Evolutionary conservation across 257 asterid genomes (phyloP), one percentile per base, ranked within the genome.

Genomic region (Ophiorrhiza pumila): DNA sequence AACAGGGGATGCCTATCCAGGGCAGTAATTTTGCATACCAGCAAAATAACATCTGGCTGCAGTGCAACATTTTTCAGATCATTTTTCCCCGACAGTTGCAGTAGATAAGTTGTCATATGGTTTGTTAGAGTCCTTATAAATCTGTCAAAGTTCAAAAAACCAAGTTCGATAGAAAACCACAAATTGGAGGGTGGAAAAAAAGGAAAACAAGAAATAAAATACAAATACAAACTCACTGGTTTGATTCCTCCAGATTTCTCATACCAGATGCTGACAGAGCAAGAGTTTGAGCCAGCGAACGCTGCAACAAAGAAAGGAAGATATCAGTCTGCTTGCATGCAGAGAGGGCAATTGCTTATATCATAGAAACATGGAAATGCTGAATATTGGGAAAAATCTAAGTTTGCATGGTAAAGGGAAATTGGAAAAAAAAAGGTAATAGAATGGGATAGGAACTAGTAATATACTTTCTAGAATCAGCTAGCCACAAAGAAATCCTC

Each of bases 231-330:
- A 83, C 97, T 85, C 78, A 94, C 99, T 84, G 89, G 76, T 84
- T 72, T 61, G 92, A 81, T 76, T 79, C 87, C 74, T 86, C 95
- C 46, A 87, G 46, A 74, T 77, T 83, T 78, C 74, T 84, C 88
- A 91, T 76, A 78, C 97, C 89, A 74, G 85, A 79, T 75, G 99
- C 94, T 65, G 99, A 88, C 58, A 86, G 77, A 75, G 93, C 79
- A 76, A 94, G 89, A 59, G 95, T 86, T 85, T 91, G 97, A 72
- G 98, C 96, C 80, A 94, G 86, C 42, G 97, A 90, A 53, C 98
- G 98, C 99, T 94, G 97, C 63, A 76, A 82, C 20, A 47, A 69
- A 77, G 75, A 50, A 70, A 68, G 47, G 46, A 69, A 11, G 27
- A 62, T 43, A 27, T n/a, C 52, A 71, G n/a, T 76, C 63, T 58